Percentiles rank a stretch among this genome's conserved stretches.
phyloP scores from a whole-genome alignment of 768 basidiomycete genomes.

The Auriculariales sp. region DNA sequence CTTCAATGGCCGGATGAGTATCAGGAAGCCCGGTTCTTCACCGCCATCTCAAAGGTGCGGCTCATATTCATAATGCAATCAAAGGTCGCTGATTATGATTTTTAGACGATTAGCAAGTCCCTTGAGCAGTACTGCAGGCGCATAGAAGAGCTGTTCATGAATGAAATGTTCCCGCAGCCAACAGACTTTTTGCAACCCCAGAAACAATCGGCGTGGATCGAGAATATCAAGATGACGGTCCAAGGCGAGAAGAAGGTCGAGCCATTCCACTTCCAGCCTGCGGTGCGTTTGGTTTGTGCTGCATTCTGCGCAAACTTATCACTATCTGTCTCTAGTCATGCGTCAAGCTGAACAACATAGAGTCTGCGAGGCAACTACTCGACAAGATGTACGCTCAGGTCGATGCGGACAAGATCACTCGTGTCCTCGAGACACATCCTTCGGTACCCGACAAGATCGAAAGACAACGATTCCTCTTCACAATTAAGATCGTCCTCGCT shows the following conservation, averaged over 20 bases:
- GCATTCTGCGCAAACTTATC: background rate
- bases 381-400: conserved; percentile 91
- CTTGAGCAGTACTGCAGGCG: conserved; percentile 83
- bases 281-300: conserved; percentile 14
- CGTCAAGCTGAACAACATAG: conserved; percentile 95
- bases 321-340: conserved; percentile 44
- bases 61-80: too few relatives aligned
- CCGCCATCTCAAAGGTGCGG: conserved; percentile 69
- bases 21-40: conserved; percentile 81
- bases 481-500: conserved; percentile 85
- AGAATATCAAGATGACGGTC: conserved; percentile 69
- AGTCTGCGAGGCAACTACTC: conserved; percentile 75
- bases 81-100: background rate
- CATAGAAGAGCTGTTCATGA: conserved; percentile 79
- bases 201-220: conserved; percentile 71
- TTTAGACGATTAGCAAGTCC: conserved; percentile 78
- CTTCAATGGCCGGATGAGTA: conserved; percentile 87
- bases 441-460: conserved; percentile 61
- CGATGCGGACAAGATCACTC: conserved; percentile 74
- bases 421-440: conserved; percentile 44
- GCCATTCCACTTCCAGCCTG: conserved; percentile 85
- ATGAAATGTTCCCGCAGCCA: conserved; percentile 87
- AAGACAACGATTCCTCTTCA: conserved; percentile 65
- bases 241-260: conserved; percentile 83
- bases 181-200: conserved; percentile 68